These are phyloP conservation scores for Jamesozyma jinghongensis DNA, from an alignment of 805 yeast genomes.

Conservation along the genomic window DNA sequence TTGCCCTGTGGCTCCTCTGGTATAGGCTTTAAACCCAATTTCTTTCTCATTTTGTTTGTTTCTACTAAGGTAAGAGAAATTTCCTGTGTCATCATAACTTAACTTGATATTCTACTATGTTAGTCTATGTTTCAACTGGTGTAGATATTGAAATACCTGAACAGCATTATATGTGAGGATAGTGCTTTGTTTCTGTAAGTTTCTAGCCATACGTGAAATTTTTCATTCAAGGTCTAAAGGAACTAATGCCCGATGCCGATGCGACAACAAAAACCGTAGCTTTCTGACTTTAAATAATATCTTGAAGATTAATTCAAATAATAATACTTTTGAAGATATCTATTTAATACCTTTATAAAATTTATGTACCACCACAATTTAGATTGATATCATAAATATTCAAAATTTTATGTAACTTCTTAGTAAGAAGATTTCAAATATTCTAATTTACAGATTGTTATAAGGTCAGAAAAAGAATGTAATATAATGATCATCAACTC, in stretches of 20 bases:
- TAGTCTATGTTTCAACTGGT: background rate
- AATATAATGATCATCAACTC: background rate
- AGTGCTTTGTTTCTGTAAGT: too few relatives aligned
- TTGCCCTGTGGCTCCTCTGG: conserved; percentile 8
- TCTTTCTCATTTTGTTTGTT: conserved; percentile 34
- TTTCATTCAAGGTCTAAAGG: too few relatives aligned
- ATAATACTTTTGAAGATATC: background rate
- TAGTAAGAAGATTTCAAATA: conserved; percentile 1
- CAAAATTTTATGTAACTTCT: background rate
- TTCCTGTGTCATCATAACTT: conserved; percentile 13
- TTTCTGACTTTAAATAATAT: too few relatives aligned
- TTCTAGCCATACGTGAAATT: too few relatives aligned
- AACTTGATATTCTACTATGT: too few relatives aligned
- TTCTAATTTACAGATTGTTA: conserved; percentile 19
- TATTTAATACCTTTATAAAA: background rate
- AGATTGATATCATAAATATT: background rate
- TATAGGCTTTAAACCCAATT: conserved; percentile 35
- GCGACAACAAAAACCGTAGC: too few relatives aligned
- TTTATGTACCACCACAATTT: background rate
- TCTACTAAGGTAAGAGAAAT: conserved; percentile 33
- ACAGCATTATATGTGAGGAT: too few relatives aligned
- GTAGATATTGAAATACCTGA: background rate
- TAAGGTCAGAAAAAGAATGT: background rate
- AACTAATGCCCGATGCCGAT: too few relatives aligned
- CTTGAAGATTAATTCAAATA: too few relatives aligned